Evolutionary conservation across 768 basidiomycete genomes (phyloP).

Genomic region (Auricularia heimuer): DNA sequence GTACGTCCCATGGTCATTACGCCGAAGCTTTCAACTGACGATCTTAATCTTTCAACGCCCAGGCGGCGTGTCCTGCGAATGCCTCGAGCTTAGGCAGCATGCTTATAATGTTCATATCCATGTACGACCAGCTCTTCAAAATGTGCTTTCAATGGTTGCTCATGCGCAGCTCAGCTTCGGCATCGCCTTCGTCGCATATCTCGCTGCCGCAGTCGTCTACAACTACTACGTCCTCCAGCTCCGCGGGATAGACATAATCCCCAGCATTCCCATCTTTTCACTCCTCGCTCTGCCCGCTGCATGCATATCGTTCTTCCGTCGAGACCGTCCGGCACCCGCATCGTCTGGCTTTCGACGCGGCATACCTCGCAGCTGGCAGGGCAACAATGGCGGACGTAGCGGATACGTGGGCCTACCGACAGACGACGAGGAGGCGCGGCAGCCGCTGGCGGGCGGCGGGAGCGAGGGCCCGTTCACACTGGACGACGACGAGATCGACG

Average conservation of each 20-base stretch:
- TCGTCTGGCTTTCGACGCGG: background rate
- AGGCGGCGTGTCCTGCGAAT: constrained; percentile 68
- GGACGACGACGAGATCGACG: constrained; percentile 1
- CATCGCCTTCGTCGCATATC: constrained; percentile 50
- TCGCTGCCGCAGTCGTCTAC: constrained; percentile 62
- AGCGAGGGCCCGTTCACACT: background rate
- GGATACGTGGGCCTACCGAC: constrained; percentile 1
- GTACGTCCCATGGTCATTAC: constrained; percentile 31
- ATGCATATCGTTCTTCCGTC: constrained; percentile 2
- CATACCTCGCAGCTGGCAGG: constrained; percentile 1
- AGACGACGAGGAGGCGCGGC: background rate
- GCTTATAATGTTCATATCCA: constrained; percentile 44
- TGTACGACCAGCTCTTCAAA: constrained; percentile 34
- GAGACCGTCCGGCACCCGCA: background rate
- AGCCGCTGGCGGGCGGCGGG: background rate
- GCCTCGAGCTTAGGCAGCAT: constrained; percentile 43
- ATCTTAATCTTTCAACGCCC: background rate
- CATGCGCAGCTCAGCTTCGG: constrained; percentile 33
- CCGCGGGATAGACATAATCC: constrained; percentile 64
- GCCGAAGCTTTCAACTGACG: constrained; percentile 2
- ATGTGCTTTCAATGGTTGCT: background rate
- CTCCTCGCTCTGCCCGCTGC: constrained; percentile 7
- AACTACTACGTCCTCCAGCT: constrained; percentile 67
- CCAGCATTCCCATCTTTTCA: constrained; percentile 22
- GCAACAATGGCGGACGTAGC: background rate